Evolutionary conservation across 108 stramenopile genomes (phyloP).

Genomic region (Fragilaria crotonensis): DNA sequence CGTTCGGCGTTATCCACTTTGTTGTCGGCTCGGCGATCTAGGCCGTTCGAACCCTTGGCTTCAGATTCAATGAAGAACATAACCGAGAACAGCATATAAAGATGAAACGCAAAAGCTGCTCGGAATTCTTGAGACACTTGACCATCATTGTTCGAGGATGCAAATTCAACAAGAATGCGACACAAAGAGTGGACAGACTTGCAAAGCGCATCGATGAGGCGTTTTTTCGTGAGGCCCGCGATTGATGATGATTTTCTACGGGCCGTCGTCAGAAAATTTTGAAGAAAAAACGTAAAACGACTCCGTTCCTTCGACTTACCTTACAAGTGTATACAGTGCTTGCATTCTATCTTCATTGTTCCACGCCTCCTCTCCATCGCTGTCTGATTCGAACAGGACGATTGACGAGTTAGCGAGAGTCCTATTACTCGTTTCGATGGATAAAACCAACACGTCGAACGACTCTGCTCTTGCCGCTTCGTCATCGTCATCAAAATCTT

Average conservation of each 20-base stretch:
- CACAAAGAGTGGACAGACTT: constrained; percentile 46
- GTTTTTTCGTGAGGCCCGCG: constrained; percentile 41
- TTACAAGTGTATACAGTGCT: constrained; percentile 75
- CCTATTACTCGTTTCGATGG: constrained; percentile 58
- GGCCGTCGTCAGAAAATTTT: background rate
- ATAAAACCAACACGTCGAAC: constrained; percentile 49
- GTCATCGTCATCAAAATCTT: constrained; percentile 80
- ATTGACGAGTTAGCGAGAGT: constrained; percentile 31
- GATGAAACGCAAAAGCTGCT: constrained; percentile 68
- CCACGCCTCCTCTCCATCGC: constrained; percentile 50
- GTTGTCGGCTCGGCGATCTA: constrained; percentile 11
- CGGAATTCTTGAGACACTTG: constrained; percentile 65
- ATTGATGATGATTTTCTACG: constrained; percentile 69
- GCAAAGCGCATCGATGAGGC: constrained; percentile 49
- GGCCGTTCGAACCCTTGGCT: constrained; percentile 31
- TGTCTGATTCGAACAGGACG: constrained; percentile 37
- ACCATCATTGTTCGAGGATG: constrained; percentile 3
- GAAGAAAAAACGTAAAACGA: background rate
- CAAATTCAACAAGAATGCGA: constrained; percentile 18
- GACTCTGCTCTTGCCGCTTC: constrained; percentile 75
- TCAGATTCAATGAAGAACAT: constrained; percentile 81
- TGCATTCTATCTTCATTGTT: constrained; percentile 59
- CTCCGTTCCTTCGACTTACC: constrained; percentile 37
- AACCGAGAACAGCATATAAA: constrained; percentile 86
- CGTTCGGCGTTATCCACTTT: constrained; percentile 27